Conservation (phyloP, 768 basidiomycete genomes). For the Mycena chlorophos region DNA sequence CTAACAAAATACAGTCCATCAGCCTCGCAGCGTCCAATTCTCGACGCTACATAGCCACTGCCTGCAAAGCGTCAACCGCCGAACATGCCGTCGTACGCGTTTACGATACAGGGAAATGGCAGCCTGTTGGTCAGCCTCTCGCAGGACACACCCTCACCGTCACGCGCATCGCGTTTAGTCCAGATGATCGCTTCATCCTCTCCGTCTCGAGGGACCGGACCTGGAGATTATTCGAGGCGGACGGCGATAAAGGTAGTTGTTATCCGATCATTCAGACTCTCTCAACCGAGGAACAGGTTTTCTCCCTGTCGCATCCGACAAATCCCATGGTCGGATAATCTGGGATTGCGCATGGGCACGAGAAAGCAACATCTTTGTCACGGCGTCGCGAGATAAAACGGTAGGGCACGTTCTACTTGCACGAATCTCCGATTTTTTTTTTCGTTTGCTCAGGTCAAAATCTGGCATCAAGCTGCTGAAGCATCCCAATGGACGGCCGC, state of each 20-base stretch:
- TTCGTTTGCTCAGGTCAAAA: conserved; percentile 62
- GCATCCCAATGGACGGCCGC: conserved; percentile 54
- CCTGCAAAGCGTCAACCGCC: conserved; percentile 83
- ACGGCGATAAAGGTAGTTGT: conserved; percentile 43
- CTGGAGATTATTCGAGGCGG: conserved; percentile 76
- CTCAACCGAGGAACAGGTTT: conserved; percentile 47
- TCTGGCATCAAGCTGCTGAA: conserved; percentile 64
- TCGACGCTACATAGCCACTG: conserved; percentile 74
- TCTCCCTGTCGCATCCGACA: conserved; percentile 64
- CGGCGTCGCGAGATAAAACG: conserved; percentile 93
- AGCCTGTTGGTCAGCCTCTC: conserved; percentile 69
- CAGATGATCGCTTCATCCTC: conserved; percentile 74
- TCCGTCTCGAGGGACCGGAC: conserved; percentile 90
- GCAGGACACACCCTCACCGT: conserved; percentile 87
- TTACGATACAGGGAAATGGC: conserved; percentile 72
- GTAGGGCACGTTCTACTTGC: conserved; percentile 45
- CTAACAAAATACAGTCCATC: conserved; percentile 58
- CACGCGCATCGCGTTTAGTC: conserved; percentile 87
- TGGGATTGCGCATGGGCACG: conserved; percentile 92
- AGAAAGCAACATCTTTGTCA: conserved; percentile 81
- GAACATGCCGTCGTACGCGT: conserved; percentile 91
- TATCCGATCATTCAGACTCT: conserved; percentile 1
- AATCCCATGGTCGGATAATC: conserved; percentile 88
- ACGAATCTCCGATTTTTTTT: neutral
- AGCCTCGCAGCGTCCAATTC: conserved; percentile 74